Evolutionary conservation across 1,284 basidiomycete genomes (phyloP).

Genomic region (Rhodofomes roseus): DNA sequence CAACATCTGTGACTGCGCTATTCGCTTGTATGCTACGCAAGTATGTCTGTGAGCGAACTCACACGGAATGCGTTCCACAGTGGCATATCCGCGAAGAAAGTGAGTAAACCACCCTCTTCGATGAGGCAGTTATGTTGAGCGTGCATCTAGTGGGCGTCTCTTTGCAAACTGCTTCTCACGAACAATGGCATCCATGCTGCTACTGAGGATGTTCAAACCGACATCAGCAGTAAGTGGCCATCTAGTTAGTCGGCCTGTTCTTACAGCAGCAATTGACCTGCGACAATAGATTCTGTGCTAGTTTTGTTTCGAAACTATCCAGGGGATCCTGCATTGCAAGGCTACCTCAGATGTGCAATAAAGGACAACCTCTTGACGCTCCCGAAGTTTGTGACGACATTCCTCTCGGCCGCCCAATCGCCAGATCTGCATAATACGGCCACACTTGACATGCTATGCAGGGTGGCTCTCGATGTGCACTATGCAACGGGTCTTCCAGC

Average conservation of each 20-base stretch:
- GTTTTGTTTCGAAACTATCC: slow-evolving; percentile 62
- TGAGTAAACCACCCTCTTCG: slow-evolving; percentile 23
- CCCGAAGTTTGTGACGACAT: slow-evolving; percentile 54
- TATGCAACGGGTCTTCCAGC: slow-evolving; percentile 53
- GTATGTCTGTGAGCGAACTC: slow-evolving; percentile 62
- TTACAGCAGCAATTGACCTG: background rate
- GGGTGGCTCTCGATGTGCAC: slow-evolving; percentile 56
- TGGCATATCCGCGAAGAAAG: slow-evolving; percentile 59
- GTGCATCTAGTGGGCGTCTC: slow-evolving; percentile 51
- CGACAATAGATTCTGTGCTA: slow-evolving; percentile 57
- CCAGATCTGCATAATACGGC: slow-evolving; percentile 53
- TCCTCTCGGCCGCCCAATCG: slow-evolving; percentile 40
- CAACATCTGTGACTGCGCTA: background rate
- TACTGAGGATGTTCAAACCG: slow-evolving; percentile 27
- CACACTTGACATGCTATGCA: slow-evolving; percentile 67
- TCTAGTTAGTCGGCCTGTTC: background rate
- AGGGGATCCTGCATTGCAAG: slow-evolving; percentile 55
- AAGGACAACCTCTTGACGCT: slow-evolving; percentile 52
- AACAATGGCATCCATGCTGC: slow-evolving; percentile 33
- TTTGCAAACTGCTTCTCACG: slow-evolving; percentile 57
- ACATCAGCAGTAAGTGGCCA: slow-evolving; percentile 31
- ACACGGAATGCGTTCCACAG: slow-evolving; percentile 70
- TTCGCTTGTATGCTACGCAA: background rate
- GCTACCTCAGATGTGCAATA: slow-evolving; percentile 60
- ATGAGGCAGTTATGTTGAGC: slow-evolving; percentile 1